Conservation (phyloP, 306 rosid genomes). For the Calophaca sinica region DNA sequence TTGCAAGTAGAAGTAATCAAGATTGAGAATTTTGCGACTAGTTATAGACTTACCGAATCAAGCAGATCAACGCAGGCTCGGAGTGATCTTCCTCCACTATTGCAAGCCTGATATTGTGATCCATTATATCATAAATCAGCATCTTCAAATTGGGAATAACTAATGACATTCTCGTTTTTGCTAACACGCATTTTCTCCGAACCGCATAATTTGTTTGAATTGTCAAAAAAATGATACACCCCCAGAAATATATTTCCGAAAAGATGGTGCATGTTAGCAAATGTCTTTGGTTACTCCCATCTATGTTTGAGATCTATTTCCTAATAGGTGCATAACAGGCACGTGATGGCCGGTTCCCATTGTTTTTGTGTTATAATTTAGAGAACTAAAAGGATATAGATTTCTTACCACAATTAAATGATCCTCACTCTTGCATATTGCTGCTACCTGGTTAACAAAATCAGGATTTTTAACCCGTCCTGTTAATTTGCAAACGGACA, state of each 20-base stretch:
- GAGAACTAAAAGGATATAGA: not conserved
- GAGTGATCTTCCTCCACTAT: conserved; percentile 48
- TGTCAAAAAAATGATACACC: too few relatives aligned
- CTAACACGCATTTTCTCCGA: too few relatives aligned
- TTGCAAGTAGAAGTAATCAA: not conserved
- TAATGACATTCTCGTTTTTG: too few relatives aligned
- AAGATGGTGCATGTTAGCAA: too few relatives aligned
- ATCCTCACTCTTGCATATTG: conserved; percentile 46
- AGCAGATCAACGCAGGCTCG: conserved; percentile 40
- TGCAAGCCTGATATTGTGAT: conserved; percentile 48
- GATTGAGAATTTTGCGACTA: not conserved
- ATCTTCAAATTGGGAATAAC: not conserved
- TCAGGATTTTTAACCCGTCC: conserved; percentile 51
- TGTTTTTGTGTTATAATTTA: not conserved
- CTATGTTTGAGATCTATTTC: not conserved
- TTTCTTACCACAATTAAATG: conserved; percentile 45
- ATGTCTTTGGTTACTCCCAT: not conserved
- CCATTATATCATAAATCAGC: conserved; percentile 21
- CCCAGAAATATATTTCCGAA: too few relatives aligned
- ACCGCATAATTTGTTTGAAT: too few relatives aligned
- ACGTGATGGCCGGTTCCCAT: not conserved
- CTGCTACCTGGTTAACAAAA: conserved; percentile 44
- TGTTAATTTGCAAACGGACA: conserved; percentile 45
- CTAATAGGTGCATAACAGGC: not conserved
- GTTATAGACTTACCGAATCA: conserved; percentile 40